Percentiles rank a stretch among this genome's conserved stretches.
phyloP scores from a whole-genome alignment of 2,329 filamentous ascomycete species.

The Stagonosporopsis vannaccii region DNA sequence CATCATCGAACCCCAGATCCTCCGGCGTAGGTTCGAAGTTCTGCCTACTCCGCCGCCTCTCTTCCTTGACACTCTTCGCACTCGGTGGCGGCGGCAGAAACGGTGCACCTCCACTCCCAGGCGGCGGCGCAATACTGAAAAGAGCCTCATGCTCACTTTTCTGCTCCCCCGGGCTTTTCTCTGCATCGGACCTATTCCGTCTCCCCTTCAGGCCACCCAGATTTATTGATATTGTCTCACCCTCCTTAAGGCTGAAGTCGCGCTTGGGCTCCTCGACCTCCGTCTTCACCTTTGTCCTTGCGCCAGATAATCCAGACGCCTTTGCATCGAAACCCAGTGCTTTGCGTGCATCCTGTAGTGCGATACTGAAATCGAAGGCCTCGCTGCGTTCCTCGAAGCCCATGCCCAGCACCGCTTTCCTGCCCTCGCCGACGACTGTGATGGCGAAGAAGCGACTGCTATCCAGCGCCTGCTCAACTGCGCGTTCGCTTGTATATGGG shows the following conservation, averaged over 20 bases:
- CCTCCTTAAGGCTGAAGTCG: slow-evolving; percentile 87
- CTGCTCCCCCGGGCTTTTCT: slow-evolving; percentile 48
- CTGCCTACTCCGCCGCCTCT: slow-evolving; percentile 63
- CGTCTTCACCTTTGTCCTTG: slow-evolving; percentile 41
- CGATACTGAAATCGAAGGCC: slow-evolving; percentile 84
- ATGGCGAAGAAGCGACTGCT: slow-evolving; percentile 85
- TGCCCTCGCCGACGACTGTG: slow-evolving; percentile 76
- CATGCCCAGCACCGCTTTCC: slow-evolving; percentile 81
- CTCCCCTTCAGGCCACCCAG: slow-evolving; percentile 66
- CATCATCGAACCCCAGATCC: slow-evolving; percentile 84
- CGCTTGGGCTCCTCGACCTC: slow-evolving; percentile 63
- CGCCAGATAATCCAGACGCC: slow-evolving; percentile 25
- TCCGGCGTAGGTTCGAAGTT: slow-evolving; percentile 54
- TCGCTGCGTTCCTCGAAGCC: slow-evolving; percentile 88
- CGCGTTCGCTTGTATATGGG: slow-evolving; percentile 71
- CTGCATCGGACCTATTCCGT: slow-evolving; percentile 50
- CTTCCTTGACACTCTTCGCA: slow-evolving; percentile 66
- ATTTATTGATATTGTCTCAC: slow-evolving; percentile 86
- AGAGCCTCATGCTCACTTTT: slow-evolving; percentile 56
- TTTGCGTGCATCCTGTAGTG: slow-evolving; percentile 78
- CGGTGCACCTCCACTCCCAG: slow-evolving; percentile 51
- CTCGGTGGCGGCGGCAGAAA: slow-evolving; percentile 73
- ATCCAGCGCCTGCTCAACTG: slow-evolving; percentile 80
- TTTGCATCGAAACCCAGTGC: slow-evolving; percentile 67
- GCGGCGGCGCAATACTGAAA: slow-evolving; percentile 81